These are phyloP conservation scores for Physcomitrellopsis africana DNA, from an alignment of 225 moss, liverwort and hornwort species.

Conservation along the genomic window DNA sequence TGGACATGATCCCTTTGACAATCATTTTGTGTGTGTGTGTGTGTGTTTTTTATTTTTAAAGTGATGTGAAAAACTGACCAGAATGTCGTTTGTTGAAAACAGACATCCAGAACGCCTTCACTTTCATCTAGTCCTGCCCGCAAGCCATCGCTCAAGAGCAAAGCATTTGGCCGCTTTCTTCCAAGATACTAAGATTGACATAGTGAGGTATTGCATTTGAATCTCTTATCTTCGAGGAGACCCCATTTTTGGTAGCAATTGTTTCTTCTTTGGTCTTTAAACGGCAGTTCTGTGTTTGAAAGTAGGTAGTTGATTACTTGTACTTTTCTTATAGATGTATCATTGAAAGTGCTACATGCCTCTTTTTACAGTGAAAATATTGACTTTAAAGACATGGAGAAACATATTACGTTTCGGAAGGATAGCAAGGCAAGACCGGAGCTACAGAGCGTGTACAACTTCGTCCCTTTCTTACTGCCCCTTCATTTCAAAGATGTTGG, in stretches of 20 bases:
- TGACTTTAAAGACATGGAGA: conserved; percentile 55
- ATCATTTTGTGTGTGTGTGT: background rate
- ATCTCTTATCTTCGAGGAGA: conserved; percentile 5
- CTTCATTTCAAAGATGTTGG: conserved; percentile 58
- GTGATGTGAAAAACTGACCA: conserved; percentile 15
- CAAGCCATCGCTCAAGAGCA: conserved; percentile 55
- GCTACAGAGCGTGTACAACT: conserved; percentile 83
- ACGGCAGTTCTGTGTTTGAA: background rate
- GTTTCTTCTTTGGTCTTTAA: conserved; percentile 12
- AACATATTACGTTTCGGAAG: conserved; percentile 61
- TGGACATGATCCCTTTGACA: background rate
- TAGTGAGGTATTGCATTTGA: conserved; percentile 57
- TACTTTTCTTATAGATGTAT: conserved; percentile 7
- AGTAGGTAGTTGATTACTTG: background rate
- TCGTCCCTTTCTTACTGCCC: conserved; percentile 76
- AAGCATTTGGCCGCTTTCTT: conserved; percentile 68
- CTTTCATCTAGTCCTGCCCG: conserved; percentile 79
- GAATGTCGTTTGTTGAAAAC: conserved; percentile 29
- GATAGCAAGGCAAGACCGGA: conserved; percentile 74
- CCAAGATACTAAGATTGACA: conserved; percentile 50
- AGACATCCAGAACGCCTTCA: conserved; percentile 85
- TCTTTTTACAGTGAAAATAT: conserved; percentile 43
- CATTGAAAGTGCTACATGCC: background rate
- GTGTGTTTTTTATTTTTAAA: background rate
- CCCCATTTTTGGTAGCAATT: background rate